phyloP scores from a whole-genome alignment of 371 early-diverging fungal species.

The Saksenaea vasiformis region DNA sequence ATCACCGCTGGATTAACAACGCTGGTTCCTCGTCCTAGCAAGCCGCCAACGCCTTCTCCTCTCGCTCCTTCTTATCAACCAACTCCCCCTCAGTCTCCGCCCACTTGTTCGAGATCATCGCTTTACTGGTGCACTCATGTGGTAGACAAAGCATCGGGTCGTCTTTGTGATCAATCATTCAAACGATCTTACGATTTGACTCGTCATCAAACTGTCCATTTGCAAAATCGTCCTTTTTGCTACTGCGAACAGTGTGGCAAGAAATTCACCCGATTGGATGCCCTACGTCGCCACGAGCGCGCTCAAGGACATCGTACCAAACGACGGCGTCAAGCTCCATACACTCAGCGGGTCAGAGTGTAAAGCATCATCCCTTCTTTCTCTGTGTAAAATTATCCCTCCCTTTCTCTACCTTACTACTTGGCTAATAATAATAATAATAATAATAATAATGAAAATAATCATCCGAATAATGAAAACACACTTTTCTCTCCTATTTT shows the following conservation, averaged over 20 bases:
- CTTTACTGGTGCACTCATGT: conserved; percentile 23
- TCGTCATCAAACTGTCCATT: conserved; percentile 37
- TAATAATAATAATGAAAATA: not conserved
- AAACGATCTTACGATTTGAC: conserved; percentile 35
- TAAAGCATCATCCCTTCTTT: not conserved
- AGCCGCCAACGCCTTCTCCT: not conserved
- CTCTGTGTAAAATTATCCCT: not conserved
- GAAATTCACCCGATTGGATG: conserved; percentile 40
- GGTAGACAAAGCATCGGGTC: conserved; percentile 17
- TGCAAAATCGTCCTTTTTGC: conserved; percentile 34
- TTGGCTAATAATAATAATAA: not conserved
- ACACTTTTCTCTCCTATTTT: not conserved
- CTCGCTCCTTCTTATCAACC: not conserved
- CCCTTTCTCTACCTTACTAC: not conserved
- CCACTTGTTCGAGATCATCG: not conserved
- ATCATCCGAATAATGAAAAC: not conserved
- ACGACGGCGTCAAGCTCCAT: not conserved
- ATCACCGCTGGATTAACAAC: not conserved
- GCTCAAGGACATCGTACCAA: conserved; percentile 34
- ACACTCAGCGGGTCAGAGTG: not conserved
- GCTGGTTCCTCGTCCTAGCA: not conserved
- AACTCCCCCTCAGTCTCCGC: conserved; percentile 8
- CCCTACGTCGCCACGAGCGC: conserved; percentile 38
- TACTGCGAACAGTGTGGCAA: conserved; percentile 37
- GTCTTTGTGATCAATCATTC: conserved; percentile 32